phyloP scores from a whole-genome alignment of 768 basidiomycete genomes.

The Phaeotremella skinneri region DNA sequence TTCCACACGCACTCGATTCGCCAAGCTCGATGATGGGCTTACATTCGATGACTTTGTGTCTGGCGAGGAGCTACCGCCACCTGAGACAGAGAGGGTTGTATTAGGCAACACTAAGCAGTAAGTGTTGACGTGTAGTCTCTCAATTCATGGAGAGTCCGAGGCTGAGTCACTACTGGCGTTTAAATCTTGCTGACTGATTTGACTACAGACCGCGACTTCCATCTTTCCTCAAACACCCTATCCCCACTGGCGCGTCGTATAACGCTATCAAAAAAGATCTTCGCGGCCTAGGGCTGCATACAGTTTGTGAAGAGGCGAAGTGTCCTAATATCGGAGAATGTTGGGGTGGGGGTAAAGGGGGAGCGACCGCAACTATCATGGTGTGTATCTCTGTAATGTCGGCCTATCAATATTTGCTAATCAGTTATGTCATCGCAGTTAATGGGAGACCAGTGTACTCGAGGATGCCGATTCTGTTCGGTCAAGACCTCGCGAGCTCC shows the following conservation, averaged over 20 bases:
- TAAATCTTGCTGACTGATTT: neutral
- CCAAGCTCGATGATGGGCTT: slow-evolving; percentile 45
- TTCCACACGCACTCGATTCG: slow-evolving; percentile 18
- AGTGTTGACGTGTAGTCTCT: slow-evolving; percentile 10
- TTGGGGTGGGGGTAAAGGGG: slow-evolving; percentile 82
- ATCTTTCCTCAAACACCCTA: slow-evolving; percentile 81
- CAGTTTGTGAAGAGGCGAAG: slow-evolving; percentile 96
- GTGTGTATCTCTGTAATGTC: slow-evolving; percentile 54
- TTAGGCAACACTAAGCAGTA: slow-evolving; percentile 49
- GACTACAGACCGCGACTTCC: slow-evolving; percentile 73
- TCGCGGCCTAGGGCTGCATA: slow-evolving; percentile 83
- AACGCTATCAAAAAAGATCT: slow-evolving; percentile 93
- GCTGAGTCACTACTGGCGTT: too few species aligned
- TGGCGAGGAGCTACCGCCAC: slow-evolving; percentile 35
- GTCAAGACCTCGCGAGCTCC: slow-evolving; percentile 89
- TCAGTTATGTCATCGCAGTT: slow-evolving; percentile 58
- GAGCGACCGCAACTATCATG: slow-evolving; percentile 98
- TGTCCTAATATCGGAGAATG: slow-evolving; percentile 99
- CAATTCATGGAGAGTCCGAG: too few species aligned
- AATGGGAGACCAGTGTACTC: slow-evolving; percentile 98
- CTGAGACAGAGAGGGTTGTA: slow-evolving; percentile 34
- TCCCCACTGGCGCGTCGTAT: slow-evolving; percentile 84
- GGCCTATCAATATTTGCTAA: neutral
- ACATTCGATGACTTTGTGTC: slow-evolving; percentile 50
- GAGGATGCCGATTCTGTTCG: slow-evolving; percentile 95